Evolutionary conservation across 2,329 filamentous ascomycete species (phyloP).

Genomic region (Colletotrichum camelliae): DNA sequence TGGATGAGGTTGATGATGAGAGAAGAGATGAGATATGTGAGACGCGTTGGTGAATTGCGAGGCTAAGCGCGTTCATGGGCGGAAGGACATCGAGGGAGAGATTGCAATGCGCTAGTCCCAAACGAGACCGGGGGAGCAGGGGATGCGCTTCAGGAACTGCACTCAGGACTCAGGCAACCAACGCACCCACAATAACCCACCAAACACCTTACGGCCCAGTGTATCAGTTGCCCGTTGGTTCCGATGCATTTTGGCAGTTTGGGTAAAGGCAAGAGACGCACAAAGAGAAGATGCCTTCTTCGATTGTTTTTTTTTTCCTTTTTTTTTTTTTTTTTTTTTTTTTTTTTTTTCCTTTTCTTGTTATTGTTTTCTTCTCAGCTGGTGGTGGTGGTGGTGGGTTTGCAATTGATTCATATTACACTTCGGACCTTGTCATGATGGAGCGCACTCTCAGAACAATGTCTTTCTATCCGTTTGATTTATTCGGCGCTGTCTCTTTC

Average conservation of each 20-base stretch:
- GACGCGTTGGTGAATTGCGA: constrained; percentile 22
- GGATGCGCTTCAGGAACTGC: background rate
- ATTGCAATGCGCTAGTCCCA: constrained; percentile 16
- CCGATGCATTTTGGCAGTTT: background rate
- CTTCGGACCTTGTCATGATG: background rate
- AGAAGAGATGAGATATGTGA: constrained; percentile 21
- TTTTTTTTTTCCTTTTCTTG: background rate
- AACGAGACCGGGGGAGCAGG: constrained; percentile 7
- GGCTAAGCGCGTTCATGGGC: constrained; percentile 21
- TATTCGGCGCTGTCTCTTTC: background rate
- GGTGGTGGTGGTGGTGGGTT: background rate
- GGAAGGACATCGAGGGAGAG: constrained; percentile 19
- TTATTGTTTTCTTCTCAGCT: background rate
- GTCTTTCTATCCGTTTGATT: background rate
- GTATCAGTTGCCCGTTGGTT: background rate
- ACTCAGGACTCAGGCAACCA: background rate
- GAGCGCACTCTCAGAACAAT: background rate
- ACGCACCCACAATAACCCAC: background rate
- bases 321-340: background rate
- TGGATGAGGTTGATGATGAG: constrained; percentile 21
- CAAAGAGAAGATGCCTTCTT: background rate
- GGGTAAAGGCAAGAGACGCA: background rate
- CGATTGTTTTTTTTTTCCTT: accelerated
- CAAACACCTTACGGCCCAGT: background rate
- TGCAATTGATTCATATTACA: background rate